Evolutionary conservation across 2,329 filamentous ascomycete species (phyloP), one percentile per base, ranked within the genome.

Genomic region (Trichoderma sp.): DNA sequence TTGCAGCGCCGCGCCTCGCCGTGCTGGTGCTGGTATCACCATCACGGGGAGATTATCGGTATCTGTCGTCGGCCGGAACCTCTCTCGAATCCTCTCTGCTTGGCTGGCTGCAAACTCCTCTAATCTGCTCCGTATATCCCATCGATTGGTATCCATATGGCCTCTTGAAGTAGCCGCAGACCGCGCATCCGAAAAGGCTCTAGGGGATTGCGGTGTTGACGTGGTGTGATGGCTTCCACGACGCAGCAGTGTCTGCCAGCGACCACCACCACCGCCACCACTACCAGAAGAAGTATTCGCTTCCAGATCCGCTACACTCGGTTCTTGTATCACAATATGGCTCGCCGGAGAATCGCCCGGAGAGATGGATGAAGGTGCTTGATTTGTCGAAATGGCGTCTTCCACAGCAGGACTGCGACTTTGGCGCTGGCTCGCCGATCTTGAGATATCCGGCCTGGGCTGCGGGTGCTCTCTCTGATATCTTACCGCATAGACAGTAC

Each of bases 21-120:
- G 83, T 43, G 84, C 83, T 21, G 88, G 88, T 0, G 88, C 87
- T 3, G 88, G 88, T 16, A 90, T 89, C 8, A 89, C 83, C 21
- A 82, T 87, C 1, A 88, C 83, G 1, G 87, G 87, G 21, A 90
- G 78, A 70, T 83, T 84, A 24, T 85, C 84, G 2, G 84, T 86
- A 72, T 86, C 83, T 0, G 84, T 81, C 0, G 83, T 84, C 11
- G 87, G 83, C 13, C 84, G 81, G 58, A 88, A 82, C 68, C 81
- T 83, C 66, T 90, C 87, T 11, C 87, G 81, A 6, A 90, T 76
- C 74, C 82, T 85, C 71, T 90, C 88, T 0, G 87, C 88, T 70
- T 90, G 87, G 8, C 82, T 83, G 1, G 82, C 86, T 0, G 87
- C 87, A 72, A 90, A 90, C 59, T 89, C 85, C 69, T 90, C 88